Conservation (phyloP, 208 protist species). For the Acanthamoeba culbertsoni region DNA sequence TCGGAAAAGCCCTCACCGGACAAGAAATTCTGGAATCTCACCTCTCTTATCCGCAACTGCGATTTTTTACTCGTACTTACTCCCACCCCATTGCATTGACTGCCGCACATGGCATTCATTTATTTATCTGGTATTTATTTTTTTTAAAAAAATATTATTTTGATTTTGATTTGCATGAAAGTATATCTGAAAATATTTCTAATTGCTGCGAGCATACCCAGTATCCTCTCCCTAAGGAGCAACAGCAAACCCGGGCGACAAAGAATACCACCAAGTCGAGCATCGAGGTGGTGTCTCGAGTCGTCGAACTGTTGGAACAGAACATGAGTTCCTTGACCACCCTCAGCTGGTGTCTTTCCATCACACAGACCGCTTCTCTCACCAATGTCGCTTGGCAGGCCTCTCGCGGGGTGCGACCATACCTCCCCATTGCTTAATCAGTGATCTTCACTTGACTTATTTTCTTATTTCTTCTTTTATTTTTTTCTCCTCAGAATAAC, state of each 20-base stretch:
- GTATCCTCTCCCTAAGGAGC: not conserved
- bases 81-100: not conserved
- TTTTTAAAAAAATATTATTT: too few species aligned
- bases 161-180: too few species aligned
- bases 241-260: not conserved
- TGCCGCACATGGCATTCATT: too few species aligned
- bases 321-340: not conserved
- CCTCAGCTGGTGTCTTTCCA: not conserved
- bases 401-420: too few species aligned
- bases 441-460: too few species aligned
- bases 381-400: not conserved
- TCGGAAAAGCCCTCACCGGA: not conserved
- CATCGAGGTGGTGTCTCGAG: not conserved
- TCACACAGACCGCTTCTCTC: not conserved
- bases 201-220: not conserved
- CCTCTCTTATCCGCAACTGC: not conserved
- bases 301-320: not conserved
- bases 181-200: too few species aligned
- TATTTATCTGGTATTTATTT: too few species aligned
- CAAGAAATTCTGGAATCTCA: not conserved
- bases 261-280: not conserved
- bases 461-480: too few species aligned
- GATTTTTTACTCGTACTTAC: not conserved
- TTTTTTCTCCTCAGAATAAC: too few species aligned
- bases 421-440: too few species aligned